These are phyloP conservation scores for Trypanosomatidae sp. DNA, from an alignment of 208 protist genomes.

Conservation along the genomic window DNA sequence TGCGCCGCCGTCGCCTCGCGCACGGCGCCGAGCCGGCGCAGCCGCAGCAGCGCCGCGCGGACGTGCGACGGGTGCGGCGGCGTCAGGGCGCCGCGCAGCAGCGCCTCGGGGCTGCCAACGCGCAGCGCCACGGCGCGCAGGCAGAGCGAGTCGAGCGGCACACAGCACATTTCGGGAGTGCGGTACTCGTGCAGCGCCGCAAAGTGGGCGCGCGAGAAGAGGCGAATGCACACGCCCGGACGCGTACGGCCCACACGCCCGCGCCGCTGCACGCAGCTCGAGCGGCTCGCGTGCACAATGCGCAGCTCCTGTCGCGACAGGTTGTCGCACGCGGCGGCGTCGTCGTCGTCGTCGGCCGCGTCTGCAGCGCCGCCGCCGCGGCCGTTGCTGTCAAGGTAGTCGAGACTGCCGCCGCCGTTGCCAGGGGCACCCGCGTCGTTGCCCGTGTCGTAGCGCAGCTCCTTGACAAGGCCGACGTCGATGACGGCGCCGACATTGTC, in stretches of 20 bases:
- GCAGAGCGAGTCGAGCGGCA: slow-evolving; percentile 88
- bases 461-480: slow-evolving; percentile 93
- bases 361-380: neutral
- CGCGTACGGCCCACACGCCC: slow-evolving; percentile 91
- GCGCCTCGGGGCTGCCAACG: slow-evolving; percentile 44
- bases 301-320: neutral
- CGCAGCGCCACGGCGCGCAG: slow-evolving; percentile 61
- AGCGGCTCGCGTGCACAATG: slow-evolving; percentile 66
- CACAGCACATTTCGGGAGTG: slow-evolving; percentile 91
- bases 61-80: slow-evolving; percentile 44
- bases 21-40: slow-evolving; percentile 63
- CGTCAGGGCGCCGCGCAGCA: slow-evolving; percentile 68
- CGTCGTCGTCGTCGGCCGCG: neutral
- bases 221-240: slow-evolving; percentile 88
- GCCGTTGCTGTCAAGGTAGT: neutral
- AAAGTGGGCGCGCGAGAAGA: slow-evolving; percentile 85
- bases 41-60: slow-evolving; percentile 39
- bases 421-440: slow-evolving; percentile 11
- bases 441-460: slow-evolving; percentile 88
- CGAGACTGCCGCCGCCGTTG: slow-evolving; percentile 14
- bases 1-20: neutral
- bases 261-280: slow-evolving; percentile 89
- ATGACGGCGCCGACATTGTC: slow-evolving; percentile 98
- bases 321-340: neutral
- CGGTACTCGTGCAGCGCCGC: slow-evolving; percentile 70